phyloP scores from a whole-genome alignment of 805 yeast species.

The Sugiyamaella chiloensis region DNA sequence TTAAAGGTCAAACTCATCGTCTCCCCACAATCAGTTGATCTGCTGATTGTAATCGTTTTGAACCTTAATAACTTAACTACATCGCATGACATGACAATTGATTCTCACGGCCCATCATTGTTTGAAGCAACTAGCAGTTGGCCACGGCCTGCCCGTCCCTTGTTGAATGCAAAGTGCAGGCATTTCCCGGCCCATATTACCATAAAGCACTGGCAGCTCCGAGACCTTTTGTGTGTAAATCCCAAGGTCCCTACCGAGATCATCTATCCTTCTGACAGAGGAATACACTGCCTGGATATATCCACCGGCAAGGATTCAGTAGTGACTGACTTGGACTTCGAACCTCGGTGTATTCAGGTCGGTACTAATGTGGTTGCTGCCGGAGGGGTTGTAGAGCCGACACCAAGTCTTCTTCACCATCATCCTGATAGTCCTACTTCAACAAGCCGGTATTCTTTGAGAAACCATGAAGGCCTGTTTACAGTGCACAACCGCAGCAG shows the following conservation, averaged over 20 bases:
- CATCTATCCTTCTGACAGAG: constrained; percentile 56
- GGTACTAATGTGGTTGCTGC: constrained; percentile 47
- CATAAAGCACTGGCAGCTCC: constrained; percentile 69
- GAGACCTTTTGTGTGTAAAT: constrained; percentile 64
- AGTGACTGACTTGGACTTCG: constrained; percentile 53
- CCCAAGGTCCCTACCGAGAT: constrained; percentile 39
- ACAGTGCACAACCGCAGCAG: constrained; percentile 53
- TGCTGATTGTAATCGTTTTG: neutral
- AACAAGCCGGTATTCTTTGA: constrained; percentile 27
- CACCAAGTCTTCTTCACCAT: neutral
- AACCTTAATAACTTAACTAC: neutral
- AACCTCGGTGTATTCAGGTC: constrained; percentile 69
- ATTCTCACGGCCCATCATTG: constrained; percentile 4
- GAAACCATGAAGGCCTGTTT: constrained; percentile 56
- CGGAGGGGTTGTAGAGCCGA: constrained; percentile 48
- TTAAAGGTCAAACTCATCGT: neutral
- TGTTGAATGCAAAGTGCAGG: constrained; percentile 16
- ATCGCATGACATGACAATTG: constrained; percentile 2
- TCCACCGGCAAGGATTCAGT: constrained; percentile 36
- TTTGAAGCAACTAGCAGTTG: neutral
- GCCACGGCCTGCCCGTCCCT: constrained; percentile 14
- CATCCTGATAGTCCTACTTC: constrained; percentile 8
- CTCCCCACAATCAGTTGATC: neutral
- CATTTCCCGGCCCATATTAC: constrained; percentile 29
- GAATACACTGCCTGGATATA: constrained; percentile 47